Conservation (phyloP, 805 yeast species). For the Zygosaccharomyces lentus region DNA sequence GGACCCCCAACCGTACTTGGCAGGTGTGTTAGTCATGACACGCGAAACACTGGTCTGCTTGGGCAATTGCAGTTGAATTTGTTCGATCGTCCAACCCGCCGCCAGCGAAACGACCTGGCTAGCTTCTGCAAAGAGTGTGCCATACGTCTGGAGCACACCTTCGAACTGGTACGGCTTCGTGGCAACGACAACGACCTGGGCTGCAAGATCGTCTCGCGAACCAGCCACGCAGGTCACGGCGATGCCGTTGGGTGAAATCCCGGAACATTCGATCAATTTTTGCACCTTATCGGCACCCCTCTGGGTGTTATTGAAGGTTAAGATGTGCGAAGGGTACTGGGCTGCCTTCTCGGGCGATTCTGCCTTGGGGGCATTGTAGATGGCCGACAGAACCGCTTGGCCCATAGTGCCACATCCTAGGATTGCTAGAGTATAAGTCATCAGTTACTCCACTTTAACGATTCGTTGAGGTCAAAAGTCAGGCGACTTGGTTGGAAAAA, state of each 20-base stretch:
- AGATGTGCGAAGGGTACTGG: constrained; percentile 62
- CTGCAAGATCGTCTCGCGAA: constrained; percentile 58
- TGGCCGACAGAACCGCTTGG: constrained; percentile 80
- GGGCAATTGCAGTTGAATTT: constrained; percentile 38
- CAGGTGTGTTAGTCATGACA: constrained; percentile 98
- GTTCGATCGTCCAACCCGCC: constrained; percentile 88
- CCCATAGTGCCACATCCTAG: constrained; percentile 97
- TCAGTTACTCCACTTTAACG: background rate
- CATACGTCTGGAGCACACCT: constrained; percentile 51
- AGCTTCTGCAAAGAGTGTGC: constrained; percentile 40
- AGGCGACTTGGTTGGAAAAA: constrained; percentile 2
- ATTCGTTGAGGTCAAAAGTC: background rate
- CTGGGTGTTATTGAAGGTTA: constrained; percentile 61
- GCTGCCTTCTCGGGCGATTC: constrained; percentile 25
- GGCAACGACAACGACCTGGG: constrained; percentile 74
- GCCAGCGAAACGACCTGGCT: constrained; percentile 72
- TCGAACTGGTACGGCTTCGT: constrained; percentile 83
- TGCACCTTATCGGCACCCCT: constrained; percentile 48
- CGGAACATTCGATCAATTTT: constrained; percentile 44
- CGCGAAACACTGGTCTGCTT: constrained; percentile 62
- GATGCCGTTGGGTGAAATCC: constrained; percentile 40
- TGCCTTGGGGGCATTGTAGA: constrained; percentile 32
- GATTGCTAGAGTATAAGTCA: constrained; percentile 60
- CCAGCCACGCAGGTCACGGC: constrained; percentile 51
- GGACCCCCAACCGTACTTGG: constrained; percentile 87